These are phyloP conservation scores for Leptomonas pyrrhocoris DNA, from an alignment of 208 protist genomes.

Conservation along the genomic window DNA sequence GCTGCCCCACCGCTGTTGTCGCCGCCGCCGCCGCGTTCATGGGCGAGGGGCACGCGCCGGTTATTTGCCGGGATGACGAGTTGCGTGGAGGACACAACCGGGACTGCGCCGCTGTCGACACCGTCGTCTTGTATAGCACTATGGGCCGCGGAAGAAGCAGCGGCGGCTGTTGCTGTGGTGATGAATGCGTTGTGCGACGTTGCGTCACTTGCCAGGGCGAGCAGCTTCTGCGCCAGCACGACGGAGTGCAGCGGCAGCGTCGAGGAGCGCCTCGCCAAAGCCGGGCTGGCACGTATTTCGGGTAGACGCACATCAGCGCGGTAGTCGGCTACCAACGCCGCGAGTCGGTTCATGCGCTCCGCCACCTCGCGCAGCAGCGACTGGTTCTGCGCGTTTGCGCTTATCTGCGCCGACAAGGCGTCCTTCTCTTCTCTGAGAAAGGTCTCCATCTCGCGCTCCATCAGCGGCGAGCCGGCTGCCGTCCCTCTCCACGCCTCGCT, in stretches of 20 bases:
- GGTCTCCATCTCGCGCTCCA: constrained; percentile 48
- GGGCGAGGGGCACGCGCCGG: constrained; percentile 31
- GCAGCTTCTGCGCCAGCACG: constrained; percentile 51
- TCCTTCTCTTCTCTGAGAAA: constrained; percentile 44
- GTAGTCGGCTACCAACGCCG: constrained; percentile 33
- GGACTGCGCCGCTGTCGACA: not conserved
- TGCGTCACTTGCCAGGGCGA: constrained; percentile 66
- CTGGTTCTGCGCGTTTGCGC: constrained; percentile 31
- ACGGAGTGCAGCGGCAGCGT: constrained; percentile 37
- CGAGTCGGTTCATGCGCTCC: constrained; percentile 42
- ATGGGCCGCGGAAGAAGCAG: not conserved
- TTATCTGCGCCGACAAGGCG: constrained; percentile 25
- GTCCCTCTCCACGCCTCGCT: not conserved
- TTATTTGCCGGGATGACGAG: constrained; percentile 47
- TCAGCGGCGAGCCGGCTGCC: constrained; percentile 24
- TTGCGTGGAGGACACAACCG: constrained; percentile 31
- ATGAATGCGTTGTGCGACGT: not conserved
- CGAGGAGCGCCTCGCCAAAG: constrained; percentile 31
- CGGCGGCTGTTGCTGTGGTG: not conserved
- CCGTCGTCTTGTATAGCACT: not conserved
- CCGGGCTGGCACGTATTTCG: constrained; percentile 8
- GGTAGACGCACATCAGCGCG: constrained; percentile 49
- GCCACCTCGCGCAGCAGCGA: constrained; percentile 37
- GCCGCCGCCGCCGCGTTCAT: constrained; percentile 9
- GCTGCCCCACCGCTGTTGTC: not conserved